Evolutionary conservation across 768 basidiomycete species (phyloP).

Genomic region (Phlegmacium glaucopus): DNA sequence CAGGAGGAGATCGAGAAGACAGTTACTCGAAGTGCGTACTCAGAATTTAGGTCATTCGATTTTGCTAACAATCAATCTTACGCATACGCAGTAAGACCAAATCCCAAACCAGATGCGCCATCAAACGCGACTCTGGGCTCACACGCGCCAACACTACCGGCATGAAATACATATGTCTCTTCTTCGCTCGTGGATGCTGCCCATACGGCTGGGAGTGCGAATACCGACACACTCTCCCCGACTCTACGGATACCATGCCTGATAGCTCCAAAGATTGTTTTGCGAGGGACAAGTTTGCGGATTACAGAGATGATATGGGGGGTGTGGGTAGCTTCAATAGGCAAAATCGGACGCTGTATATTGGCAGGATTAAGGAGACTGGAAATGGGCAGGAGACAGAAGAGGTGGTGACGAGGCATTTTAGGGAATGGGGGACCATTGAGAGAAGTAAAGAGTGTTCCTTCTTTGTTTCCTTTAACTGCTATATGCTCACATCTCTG

Average conservation of each 20-base stretch:
- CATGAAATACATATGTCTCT: slow-evolving; percentile 90
- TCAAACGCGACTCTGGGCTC: slow-evolving; percentile 86
- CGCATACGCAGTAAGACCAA: slow-evolving; percentile 79
- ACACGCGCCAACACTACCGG: slow-evolving; percentile 94
- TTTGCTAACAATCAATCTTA: slow-evolving; percentile 1
- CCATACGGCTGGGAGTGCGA: slow-evolving; percentile 99
- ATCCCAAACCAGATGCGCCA: slow-evolving; percentile 87
- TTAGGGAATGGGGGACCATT: slow-evolving; percentile 94
- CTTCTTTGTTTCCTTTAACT: neutral
- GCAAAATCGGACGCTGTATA: slow-evolving; percentile 91
- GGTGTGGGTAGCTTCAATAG: slow-evolving; percentile 96
- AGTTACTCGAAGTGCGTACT: slow-evolving; percentile 82
- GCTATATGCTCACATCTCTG: slow-evolving; percentile 1
- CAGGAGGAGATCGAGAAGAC: slow-evolving; percentile 98
- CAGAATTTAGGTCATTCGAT: neutral
- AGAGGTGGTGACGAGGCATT: slow-evolving; percentile 87
- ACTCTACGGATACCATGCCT: slow-evolving; percentile 62
- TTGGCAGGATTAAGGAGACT: slow-evolving; percentile 92
- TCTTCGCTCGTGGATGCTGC: slow-evolving; percentile 95
- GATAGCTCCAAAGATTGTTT: slow-evolving; percentile 97
- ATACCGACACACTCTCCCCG: slow-evolving; percentile 88
- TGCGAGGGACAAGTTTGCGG: slow-evolving; percentile 92
- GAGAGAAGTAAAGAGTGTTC: slow-evolving; percentile 68
- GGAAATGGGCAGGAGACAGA: slow-evolving; percentile 88
- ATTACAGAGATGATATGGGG: slow-evolving; percentile 99